phyloP scores from a whole-genome alignment of 345 rosid genomes.

The Acer saccharum region DNA sequence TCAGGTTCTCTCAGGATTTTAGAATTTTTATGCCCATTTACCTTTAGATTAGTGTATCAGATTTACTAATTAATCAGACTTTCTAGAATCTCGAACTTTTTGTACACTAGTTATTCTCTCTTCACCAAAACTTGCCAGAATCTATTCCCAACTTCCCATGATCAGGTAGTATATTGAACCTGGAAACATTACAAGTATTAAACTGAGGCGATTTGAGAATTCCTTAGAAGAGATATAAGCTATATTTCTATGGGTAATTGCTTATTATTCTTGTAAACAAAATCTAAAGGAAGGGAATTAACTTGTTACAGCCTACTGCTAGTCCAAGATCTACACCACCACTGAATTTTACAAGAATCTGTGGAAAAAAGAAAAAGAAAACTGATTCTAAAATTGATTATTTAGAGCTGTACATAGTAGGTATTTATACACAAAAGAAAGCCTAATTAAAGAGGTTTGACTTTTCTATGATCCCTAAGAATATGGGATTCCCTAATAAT shows the following conservation, averaged over 20 bases:
- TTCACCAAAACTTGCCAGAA: not conserved
- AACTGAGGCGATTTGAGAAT: not conserved
- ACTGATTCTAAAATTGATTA: no score
- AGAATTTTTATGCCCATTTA: not conserved
- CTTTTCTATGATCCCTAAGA: no score
- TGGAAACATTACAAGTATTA: not conserved
- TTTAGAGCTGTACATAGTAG: no score
- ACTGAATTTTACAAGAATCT: not conserved
- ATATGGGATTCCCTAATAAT: no score
- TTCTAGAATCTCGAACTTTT: not conserved
- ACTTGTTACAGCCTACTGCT: not conserved
- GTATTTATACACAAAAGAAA: no score
- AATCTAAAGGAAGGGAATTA: not conserved
- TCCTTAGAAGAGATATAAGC: no score
- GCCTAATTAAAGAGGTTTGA: no score
- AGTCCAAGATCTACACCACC: not conserved
- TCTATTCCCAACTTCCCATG: not conserved
- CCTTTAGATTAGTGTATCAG: not conserved
- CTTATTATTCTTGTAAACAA: slow-evolving; percentile 1
- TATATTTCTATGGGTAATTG: not conserved
- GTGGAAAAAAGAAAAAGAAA: no score
- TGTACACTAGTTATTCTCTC: not conserved
- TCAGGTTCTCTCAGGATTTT: not conserved
- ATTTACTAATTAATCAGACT: not conserved
- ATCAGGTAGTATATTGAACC: not conserved